Conservation (phyloP, 805 yeast genomes). For the Yarrowia porcina region DNA sequence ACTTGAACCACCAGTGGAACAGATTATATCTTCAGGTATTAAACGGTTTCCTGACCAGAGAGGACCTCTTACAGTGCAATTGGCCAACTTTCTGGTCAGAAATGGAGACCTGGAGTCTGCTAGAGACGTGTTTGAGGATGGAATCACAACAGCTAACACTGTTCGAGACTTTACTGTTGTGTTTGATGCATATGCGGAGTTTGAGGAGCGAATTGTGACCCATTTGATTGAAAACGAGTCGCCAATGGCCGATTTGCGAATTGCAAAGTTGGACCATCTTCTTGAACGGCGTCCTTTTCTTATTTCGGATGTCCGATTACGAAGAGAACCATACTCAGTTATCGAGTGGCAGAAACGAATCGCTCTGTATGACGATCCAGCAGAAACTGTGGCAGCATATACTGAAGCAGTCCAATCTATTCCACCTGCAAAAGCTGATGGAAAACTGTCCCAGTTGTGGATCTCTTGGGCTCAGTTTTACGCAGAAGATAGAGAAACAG, state of each 20-base stretch:
- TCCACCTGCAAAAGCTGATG: constrained; percentile 51
- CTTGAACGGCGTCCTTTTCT: constrained; percentile 55
- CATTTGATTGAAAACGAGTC: constrained; percentile 34
- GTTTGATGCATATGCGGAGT: constrained; percentile 60
- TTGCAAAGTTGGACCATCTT: constrained; percentile 51
- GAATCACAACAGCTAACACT: constrained; percentile 48
- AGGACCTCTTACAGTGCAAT: constrained; percentile 46
- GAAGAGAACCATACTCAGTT: constrained; percentile 60
- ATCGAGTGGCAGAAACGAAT: constrained; percentile 68
- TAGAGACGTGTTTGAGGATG: constrained; percentile 47
- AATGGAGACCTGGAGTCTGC: constrained; percentile 42
- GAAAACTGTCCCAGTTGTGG: constrained; percentile 61
- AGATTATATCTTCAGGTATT: constrained; percentile 40
- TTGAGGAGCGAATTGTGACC: constrained; percentile 52
- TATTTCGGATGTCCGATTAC: constrained; percentile 62
- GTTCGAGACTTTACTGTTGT: constrained; percentile 60
- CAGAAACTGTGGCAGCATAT: constrained; percentile 52
- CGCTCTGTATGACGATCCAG: constrained; percentile 43
- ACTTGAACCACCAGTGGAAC: constrained; percentile 37
- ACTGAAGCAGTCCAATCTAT: constrained; percentile 64
- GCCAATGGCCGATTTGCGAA: constrained; percentile 41
- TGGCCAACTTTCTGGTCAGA: constrained; percentile 49
- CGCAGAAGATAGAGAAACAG: constrained; percentile 56
- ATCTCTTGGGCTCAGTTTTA: constrained; percentile 62
- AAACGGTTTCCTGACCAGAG: constrained; percentile 57